Evolutionary conservation across 2,329 filamentous ascomycete species (phyloP).

Genomic region (Colletotrichum destructivum): DNA sequence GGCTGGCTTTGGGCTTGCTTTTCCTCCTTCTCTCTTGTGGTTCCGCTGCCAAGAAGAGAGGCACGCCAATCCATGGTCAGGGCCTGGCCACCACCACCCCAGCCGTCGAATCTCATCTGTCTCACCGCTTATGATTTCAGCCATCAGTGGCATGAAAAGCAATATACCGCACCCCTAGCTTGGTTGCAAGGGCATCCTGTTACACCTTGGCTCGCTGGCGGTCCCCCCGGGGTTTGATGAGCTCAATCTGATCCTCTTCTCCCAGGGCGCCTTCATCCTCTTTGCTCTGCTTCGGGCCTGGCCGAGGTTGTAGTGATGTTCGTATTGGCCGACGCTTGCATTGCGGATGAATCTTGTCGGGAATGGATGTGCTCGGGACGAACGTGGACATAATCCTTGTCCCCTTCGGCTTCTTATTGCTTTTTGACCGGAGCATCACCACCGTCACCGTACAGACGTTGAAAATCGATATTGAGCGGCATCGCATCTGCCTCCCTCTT

Average conservation of each 20-base stretch:
- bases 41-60: constrained; percentile 6
- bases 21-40: not conserved
- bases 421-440: not conserved
- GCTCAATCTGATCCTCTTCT: not conserved
- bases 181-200: constrained; percentile 36
- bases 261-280: not conserved
- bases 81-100: constrained; percentile 14
- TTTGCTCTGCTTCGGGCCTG: not conserved
- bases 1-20: not conserved
- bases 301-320: not conserved
- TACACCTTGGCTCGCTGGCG: constrained; percentile 25
- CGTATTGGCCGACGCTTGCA: not conserved
- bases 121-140: constrained; percentile 34
- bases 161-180: constrained; percentile 34
- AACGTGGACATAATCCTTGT: not conserved
- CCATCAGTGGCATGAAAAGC: constrained; percentile 26
- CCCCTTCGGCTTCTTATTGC: not conserved
- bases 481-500: not conserved
- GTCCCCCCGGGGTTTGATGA: constrained; percentile 22
- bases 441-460: no score
- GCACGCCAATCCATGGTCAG: constrained; percentile 15
- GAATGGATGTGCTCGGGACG: not conserved
- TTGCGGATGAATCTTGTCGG: not conserved
- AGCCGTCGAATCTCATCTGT: constrained; percentile 24
- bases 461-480: not conserved